A percentile compares a stretch with the other conserved stretches of the same genome.
phyloP scores from a whole-genome alignment of 495 filamentous ascomycete genomes.

The Elasticomyces elasticus region DNA sequence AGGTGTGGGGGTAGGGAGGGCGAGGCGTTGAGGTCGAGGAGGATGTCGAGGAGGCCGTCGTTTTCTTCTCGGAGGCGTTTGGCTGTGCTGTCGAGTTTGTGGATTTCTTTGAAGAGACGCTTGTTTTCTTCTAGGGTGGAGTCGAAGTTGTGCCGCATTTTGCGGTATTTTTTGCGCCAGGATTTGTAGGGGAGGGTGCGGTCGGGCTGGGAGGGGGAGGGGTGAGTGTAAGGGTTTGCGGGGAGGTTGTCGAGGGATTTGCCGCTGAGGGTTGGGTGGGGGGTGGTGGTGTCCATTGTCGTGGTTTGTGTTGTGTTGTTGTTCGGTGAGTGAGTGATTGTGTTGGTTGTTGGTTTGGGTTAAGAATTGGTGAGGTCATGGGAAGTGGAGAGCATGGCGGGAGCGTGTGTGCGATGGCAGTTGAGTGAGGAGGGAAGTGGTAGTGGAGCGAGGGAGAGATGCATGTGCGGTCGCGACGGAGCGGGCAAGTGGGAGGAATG shows the following conservation, averaged over 20 bases:
- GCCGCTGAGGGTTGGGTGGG: conserved; percentile 1
- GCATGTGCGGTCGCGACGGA: too few relatives aligned
- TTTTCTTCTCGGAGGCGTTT: conserved; percentile 70
- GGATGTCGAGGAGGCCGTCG: conserved; percentile 63
- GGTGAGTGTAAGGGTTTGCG: neutral
- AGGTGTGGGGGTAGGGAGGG: conserved; percentile 61
- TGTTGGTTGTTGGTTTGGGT: neutral
- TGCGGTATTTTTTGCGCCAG: conserved; percentile 80
- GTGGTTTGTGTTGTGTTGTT: too few relatives aligned
- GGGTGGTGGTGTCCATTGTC: neutral
- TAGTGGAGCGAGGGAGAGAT: too few relatives aligned
- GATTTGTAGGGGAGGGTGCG: conserved; percentile 19
- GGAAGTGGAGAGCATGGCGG: too few relatives aligned
- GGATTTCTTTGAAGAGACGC: conserved; percentile 62
- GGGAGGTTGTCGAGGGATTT: conserved; percentile 7
- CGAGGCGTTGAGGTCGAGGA: conserved; percentile 76
- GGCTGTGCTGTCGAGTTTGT: conserved; percentile 63
- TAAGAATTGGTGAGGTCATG: too few relatives aligned
- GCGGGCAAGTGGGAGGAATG: too few relatives aligned
- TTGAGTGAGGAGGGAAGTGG: too few relatives aligned
- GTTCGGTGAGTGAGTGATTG: neutral
- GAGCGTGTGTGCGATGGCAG: too few relatives aligned
- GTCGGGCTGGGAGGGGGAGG: neutral
- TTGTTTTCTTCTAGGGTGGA: conserved; percentile 71
- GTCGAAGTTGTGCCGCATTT: conserved; percentile 80